Percentiles rank a stretch among this genome's conserved stretches.
phyloP scores from a whole-genome alignment of 305 asterid genomes.

The Caryopteris hybrid region DNA sequence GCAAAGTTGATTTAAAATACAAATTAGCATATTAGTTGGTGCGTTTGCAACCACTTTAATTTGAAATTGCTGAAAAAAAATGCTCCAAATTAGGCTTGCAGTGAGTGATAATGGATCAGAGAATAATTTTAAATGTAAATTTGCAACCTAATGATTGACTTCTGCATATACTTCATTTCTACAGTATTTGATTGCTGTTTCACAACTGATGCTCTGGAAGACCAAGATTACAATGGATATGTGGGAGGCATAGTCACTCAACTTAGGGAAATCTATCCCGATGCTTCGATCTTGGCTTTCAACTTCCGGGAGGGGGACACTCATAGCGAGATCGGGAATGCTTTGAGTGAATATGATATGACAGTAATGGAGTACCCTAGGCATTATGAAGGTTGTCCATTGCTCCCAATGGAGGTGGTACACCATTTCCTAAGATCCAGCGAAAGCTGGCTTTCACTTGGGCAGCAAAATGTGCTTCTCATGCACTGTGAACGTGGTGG shows the following conservation, averaged over 20 bases:
- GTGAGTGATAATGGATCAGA: neutral
- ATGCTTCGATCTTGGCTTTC: slow-evolving; percentile 77
- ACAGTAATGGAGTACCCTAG: slow-evolving; percentile 96
- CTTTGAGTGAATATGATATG: slow-evolving; percentile 70
- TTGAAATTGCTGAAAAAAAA: neutral
- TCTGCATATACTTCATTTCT: slow-evolving; percentile 17
- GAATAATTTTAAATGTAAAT: neutral
- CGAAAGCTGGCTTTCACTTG: slow-evolving; percentile 97
- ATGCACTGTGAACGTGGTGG: slow-evolving; percentile 96
- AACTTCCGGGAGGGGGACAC: slow-evolving; percentile 72
- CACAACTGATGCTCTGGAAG: slow-evolving; percentile 71
- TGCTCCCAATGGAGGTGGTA: slow-evolving; percentile 91
- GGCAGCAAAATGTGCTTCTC: slow-evolving; percentile 80
- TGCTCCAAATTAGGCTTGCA: neutral
- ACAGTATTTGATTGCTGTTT: slow-evolving; percentile 93
- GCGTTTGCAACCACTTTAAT: neutral
- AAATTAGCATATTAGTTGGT: slow-evolving; percentile 1
- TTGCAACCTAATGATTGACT: slow-evolving; percentile 20
- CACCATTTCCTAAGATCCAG: slow-evolving; percentile 90
- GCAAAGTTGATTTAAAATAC: neutral
- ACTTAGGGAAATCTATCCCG: slow-evolving; percentile 73
- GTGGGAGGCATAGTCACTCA: slow-evolving; percentile 65
- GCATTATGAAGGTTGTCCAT: slow-evolving; percentile 87
- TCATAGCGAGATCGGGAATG: slow-evolving; percentile 64
- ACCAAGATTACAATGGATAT: slow-evolving; percentile 61